phyloP scores from a whole-genome alignment of 192 early-diverging fungal genomes.

The Kickxella alabastrina region DNA sequence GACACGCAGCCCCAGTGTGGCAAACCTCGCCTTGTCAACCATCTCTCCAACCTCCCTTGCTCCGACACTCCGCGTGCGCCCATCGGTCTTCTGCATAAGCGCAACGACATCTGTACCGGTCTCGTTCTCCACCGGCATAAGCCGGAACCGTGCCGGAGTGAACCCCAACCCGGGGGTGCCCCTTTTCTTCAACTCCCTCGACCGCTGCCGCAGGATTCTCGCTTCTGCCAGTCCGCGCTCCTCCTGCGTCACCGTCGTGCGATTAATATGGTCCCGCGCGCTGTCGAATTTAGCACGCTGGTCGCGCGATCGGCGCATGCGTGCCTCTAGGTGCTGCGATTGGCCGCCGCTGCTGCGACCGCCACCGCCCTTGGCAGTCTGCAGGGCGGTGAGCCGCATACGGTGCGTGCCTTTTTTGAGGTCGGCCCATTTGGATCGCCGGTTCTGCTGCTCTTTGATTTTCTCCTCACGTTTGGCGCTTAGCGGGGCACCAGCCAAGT shows the following conservation, averaged over 20 bases:
- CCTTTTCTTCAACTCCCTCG: conserved; percentile 21
- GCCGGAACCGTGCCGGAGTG: conserved; percentile 58
- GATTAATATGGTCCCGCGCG: conserved; percentile 29
- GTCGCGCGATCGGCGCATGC: conserved; percentile 30
- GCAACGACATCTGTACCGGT: conserved; percentile 21
- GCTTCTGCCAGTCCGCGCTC: conserved; percentile 30
- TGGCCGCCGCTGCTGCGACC: conserved; percentile 25
- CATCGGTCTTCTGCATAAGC: conserved; percentile 6
- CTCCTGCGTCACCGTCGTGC: conserved; percentile 6
- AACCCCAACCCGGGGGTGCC: conserved; percentile 52
- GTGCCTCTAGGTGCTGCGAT: conserved; percentile 28
- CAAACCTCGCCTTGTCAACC: conserved; percentile 48
- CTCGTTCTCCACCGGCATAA: conserved; percentile 58
- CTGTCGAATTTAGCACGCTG: conserved; percentile 23
- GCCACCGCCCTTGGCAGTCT: conserved; percentile 16
- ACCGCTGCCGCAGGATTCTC: conserved; percentile 32
- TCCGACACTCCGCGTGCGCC: background rate
- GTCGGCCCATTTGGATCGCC: conserved; percentile 9
- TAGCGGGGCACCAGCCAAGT: too few relatives aligned
- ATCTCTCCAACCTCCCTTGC: conserved; percentile 18
- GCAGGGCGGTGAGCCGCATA: conserved; percentile 15
- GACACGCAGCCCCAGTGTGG: conserved; percentile 58
- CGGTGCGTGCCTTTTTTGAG: conserved; percentile 21
- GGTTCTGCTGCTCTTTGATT: conserved; percentile 10
- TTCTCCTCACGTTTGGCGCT: conserved; percentile 5